phyloP scores from a whole-genome alignment of 257 asterid genomes.

The Solanum habrochaites region DNA sequence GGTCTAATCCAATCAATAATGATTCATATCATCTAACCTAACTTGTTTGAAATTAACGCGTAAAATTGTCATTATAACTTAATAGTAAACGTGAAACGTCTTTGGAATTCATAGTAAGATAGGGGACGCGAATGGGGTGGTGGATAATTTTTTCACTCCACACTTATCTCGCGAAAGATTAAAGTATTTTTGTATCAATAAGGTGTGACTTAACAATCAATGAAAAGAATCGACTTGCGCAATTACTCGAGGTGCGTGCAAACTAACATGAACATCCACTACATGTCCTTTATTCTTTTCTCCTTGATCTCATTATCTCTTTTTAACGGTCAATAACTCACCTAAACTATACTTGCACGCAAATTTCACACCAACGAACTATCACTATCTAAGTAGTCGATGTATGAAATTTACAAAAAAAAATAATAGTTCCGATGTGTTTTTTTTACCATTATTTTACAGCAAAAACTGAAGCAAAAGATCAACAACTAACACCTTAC shows the following conservation, averaged over 20 bases:
- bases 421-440: background rate
- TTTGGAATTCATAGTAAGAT: too few relatives aligned
- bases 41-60: background rate
- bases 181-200: background rate
- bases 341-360: background rate
- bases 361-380: background rate
- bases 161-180: too few relatives aligned
- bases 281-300: background rate
- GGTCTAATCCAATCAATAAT: background rate
- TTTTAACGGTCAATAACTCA: background rate
- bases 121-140: too few relatives aligned
- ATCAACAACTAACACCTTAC: background rate
- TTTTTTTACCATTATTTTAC: background rate
- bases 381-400: background rate
- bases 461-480: background rate
- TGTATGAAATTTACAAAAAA: background rate
- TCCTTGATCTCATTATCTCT: background rate
- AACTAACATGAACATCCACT: background rate
- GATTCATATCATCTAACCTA: background rate
- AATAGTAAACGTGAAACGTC: background rate
- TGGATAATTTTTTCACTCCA: too few relatives aligned
- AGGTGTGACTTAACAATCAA: background rate
- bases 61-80: background rate
- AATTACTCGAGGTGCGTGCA: background rate
- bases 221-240: background rate